These are phyloP conservation scores for Urtica urens DNA, from an alignment of 306 rosid species.

Conservation along the genomic window DNA sequence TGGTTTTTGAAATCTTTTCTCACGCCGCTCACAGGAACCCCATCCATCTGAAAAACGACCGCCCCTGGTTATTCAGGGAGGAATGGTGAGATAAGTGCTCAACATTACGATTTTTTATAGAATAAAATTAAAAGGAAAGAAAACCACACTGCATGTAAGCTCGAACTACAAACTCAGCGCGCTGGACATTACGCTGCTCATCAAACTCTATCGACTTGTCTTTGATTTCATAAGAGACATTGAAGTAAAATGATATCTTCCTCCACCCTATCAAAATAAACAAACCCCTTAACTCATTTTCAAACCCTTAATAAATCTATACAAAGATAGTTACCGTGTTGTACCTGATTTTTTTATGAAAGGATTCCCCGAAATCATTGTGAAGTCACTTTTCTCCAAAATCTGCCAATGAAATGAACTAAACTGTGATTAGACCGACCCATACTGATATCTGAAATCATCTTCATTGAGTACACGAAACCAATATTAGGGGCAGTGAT, in stretches of 20 bases:
- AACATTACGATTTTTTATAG: no score
- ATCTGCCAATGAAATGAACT: constrained; percentile 41
- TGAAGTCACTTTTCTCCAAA: constrained; percentile 72
- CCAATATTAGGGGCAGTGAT: no score
- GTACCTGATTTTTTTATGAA: constrained; percentile 83
- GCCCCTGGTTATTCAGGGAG: constrained; percentile 32
- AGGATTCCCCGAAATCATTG: constrained; percentile 56
- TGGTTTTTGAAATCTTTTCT: constrained; percentile 73
- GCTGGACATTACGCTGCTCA: constrained; percentile 65
- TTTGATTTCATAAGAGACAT: constrained; percentile 82
- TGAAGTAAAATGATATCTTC: constrained; percentile 88
- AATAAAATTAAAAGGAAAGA: no score
- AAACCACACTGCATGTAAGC: constrained; percentile 86
- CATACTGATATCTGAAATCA: no score
- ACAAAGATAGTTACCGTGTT: not conserved
- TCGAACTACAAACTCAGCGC: constrained; percentile 88
- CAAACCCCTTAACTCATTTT: constrained; percentile 6
- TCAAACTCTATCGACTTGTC: constrained; percentile 86
- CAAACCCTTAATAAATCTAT: not conserved
- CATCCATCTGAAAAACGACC: constrained; percentile 98
- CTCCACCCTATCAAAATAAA: constrained; percentile 71
- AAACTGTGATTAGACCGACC: constrained; percentile 9
- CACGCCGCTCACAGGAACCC: constrained; percentile 94
- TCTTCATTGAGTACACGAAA: no score
- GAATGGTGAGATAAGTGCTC: not conserved